A percentile compares a stretch with the other conserved stretches of the same genome.
Evolutionary conservation across 352 stramenopile genomes (phyloP).

Genomic region (Globisporangium sylvaticum): DNA sequence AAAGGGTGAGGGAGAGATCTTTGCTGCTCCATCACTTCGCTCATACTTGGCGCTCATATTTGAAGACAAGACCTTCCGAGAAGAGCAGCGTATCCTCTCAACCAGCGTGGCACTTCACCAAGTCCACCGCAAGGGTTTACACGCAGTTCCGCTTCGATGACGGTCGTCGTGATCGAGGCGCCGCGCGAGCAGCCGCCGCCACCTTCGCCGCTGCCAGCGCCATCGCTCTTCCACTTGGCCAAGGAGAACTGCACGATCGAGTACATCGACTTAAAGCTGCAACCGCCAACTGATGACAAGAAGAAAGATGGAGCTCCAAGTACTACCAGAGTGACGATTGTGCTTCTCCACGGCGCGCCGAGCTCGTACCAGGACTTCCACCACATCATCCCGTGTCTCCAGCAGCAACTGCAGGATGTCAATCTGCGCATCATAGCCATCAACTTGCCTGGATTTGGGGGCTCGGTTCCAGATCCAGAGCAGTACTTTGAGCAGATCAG

Average conservation of each 20-base stretch:
- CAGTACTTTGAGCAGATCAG: slow-evolving; percentile 33
- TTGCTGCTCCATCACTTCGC: neutral
- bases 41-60: too few species aligned
- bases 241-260: slow-evolving; percentile 12
- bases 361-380: slow-evolving; percentile 39
- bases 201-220: slow-evolving; percentile 10
- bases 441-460: slow-evolving; percentile 35
- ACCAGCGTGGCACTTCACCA: neutral
- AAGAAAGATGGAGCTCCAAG: neutral
- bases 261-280: slow-evolving; percentile 18
- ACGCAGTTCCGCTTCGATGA: slow-evolving; percentile 12
- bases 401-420: slow-evolving; percentile 1
- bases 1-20: neutral
- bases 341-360: slow-evolving; percentile 38
- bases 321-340: slow-evolving; percentile 20
- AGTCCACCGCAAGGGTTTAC: neutral
- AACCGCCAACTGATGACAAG: too few species aligned
- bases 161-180: slow-evolving; percentile 2
- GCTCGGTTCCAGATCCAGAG: slow-evolving; percentile 22
- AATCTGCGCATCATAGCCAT: slow-evolving; percentile 25
- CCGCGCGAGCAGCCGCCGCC: slow-evolving; percentile 8
- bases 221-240: slow-evolving; percentile 8
- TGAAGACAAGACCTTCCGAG: neutral
- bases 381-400: slow-evolving; percentile 28
- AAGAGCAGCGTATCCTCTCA: neutral